Evolutionary conservation across 129 eudicot genomes (phyloP).

Genomic region (Ambrosia artemisiifolia): DNA sequence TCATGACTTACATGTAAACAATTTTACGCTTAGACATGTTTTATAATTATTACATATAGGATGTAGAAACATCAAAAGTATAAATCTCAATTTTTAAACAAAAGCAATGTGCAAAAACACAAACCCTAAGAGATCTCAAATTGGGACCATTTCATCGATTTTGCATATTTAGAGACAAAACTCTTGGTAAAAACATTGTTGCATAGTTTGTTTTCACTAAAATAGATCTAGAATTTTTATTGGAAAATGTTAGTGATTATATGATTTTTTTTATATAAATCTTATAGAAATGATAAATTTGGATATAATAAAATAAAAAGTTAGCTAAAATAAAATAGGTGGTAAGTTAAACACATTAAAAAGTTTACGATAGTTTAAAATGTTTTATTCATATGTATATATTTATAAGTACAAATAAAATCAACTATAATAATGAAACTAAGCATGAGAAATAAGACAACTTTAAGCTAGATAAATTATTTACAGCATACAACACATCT

Average conservation of each 20-base stretch:
- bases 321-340: no score
- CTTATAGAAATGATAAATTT: not conserved
- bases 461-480: no score
- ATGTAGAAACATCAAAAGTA: conserved; percentile 4
- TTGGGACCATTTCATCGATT: conserved; percentile 31
- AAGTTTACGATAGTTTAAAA: not conserved
- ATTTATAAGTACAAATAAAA: no score
- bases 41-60: not conserved
- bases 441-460: no score
- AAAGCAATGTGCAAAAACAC: conserved; percentile 15
- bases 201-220: not conserved
- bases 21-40: no score
- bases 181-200: conserved; percentile 20
- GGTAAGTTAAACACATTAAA: no score
- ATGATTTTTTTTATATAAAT: not conserved
- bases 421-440: no score
- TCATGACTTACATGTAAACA: no score
- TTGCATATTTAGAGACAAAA: conserved; percentile 16
- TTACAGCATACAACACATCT: no score
- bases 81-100: not conserved
- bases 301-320: not conserved
- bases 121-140: not conserved
- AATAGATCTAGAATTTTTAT: not conserved
- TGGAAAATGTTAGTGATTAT: not conserved
- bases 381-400: not conserved